Base-by-base conservation (phyloP, 1,139 yeast species). In the Nematodospora anomalae region DNA sequence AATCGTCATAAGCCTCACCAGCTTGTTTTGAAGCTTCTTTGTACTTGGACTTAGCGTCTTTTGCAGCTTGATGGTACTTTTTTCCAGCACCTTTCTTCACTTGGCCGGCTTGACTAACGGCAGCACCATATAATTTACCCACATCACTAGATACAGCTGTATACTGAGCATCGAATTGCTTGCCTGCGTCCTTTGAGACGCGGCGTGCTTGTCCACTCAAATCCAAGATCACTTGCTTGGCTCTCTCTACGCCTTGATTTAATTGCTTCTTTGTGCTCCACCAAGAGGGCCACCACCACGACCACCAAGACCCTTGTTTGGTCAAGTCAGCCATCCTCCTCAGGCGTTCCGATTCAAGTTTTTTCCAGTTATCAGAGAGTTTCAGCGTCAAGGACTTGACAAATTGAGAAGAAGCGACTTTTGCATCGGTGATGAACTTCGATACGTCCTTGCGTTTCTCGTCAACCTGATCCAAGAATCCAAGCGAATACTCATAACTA, bases 401-500 rank as follows among this genome's bases (percentile, higher is more conserved):
- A 32, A 24, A 45, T 10, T 36, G 35, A 20, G 24, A 32, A 10
- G 57, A 52, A 6, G 60, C 55, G 7, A 39, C 44, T 11, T 47
- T 49, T 8, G 58, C 47, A 22, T 49, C 43, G 16, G 47, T 48
- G 26, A 53, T 36, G 22, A 43, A 41, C 3, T 48, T 40, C 10
- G 48, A 31, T 14, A 52, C 33, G 14, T 47, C 26, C 7, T 36
- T 36, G 31, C 44, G 39, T 23, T 38, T 42, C 16, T 46, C 30
- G 26, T 49, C 43, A 15, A 44, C 44, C 9, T 42, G 43, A 4
- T 44, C 37, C 33, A 50, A 39, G 21, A 52, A 43, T 10, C 38
- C 32, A 23, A 39, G 30, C 2, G 60, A 42, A 35, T 57, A 57
- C 21, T 56, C 56, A 26, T 48, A 52, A 6, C 59, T 47, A 2